Conservation (phyloP, 176 grass and related monocot species). For the Bolboschoenus planiculmis region DNA sequence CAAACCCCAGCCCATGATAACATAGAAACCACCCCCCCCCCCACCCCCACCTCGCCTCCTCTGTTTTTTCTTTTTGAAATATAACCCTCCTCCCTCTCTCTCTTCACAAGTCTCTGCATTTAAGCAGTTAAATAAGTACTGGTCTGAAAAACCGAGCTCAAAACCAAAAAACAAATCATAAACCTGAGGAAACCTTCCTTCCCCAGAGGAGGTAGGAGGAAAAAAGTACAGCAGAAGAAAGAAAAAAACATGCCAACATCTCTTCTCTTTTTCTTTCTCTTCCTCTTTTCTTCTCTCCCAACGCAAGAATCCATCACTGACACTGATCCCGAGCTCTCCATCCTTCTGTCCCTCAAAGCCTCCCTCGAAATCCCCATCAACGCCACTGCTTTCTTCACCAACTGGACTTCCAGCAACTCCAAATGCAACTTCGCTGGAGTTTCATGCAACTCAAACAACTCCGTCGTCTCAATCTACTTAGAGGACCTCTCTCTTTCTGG, state of each 20-base stretch:
- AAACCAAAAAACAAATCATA: not conserved
- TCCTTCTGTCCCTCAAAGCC: constrained; percentile 47
- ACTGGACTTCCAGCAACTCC: constrained; percentile 27
- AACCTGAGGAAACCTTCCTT: not conserved
- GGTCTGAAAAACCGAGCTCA: not conserved
- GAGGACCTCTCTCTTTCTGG: not conserved
- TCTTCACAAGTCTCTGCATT: not conserved
- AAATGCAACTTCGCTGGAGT: constrained; percentile 59
- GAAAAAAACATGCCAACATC: constrained; percentile 32
- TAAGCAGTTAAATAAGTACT: not conserved
- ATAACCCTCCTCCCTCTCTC: not conserved
- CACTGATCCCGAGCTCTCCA: constrained; percentile 20
- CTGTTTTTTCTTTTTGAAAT: not conserved
- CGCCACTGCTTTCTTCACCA: constrained; percentile 25
- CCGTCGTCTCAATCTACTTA: constrained; percentile 22
- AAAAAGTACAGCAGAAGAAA: not conserved
- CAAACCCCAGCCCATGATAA: not conserved
- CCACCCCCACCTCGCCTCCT: too few species aligned
- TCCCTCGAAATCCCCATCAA: constrained; percentile 30
- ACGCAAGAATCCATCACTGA: not conserved
- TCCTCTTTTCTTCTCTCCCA: constrained; percentile 4
- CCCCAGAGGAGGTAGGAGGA: not conserved
- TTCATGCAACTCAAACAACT: constrained; percentile 20
- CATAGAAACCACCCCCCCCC: too few species aligned
- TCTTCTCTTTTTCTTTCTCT: constrained; percentile 11